phyloP scores from a whole-genome alignment of 1,284 basidiomycete species.

The Apiotrichum gracile region DNA sequence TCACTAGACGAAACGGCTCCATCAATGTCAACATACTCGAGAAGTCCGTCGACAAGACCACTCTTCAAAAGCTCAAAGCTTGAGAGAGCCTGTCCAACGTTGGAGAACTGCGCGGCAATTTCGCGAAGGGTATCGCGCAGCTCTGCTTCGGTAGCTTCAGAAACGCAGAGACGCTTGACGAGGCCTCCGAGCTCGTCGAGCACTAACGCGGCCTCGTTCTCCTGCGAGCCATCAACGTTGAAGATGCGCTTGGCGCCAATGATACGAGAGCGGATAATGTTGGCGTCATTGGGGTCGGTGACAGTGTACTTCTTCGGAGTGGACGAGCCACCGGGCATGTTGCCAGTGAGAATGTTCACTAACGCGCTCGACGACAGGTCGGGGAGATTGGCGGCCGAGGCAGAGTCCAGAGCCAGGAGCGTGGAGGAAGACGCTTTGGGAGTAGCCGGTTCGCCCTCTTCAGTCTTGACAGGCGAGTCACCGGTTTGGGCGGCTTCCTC shows the following conservation, averaged over 20 bases:
- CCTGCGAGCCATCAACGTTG: constrained; percentile 54
- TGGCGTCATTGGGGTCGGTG: constrained; percentile 73
- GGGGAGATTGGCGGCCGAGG: constrained; percentile 10
- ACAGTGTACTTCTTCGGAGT: constrained; percentile 48
- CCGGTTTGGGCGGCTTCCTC: constrained; percentile 15
- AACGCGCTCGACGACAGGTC: constrained; percentile 18
- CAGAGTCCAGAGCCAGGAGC: constrained; percentile 17
- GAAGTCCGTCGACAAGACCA: constrained; percentile 80
- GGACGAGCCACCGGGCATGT: constrained; percentile 28
- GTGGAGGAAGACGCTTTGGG: background rate
- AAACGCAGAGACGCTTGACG: constrained; percentile 58
- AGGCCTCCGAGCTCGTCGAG: constrained; percentile 55
- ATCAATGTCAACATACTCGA: constrained; percentile 71
- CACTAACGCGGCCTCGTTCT: constrained; percentile 58
- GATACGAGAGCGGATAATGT: constrained; percentile 79
- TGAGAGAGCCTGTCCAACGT: constrained; percentile 66
- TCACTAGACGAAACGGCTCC: constrained; percentile 47
- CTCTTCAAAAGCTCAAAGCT: constrained; percentile 94
- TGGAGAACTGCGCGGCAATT: constrained; percentile 72
- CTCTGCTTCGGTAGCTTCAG: constrained; percentile 55
- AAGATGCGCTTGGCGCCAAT: constrained; percentile 65
- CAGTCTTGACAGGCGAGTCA: constrained; percentile 1
- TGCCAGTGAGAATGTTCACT: constrained; percentile 39
- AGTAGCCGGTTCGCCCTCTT: background rate
- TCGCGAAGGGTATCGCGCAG: constrained; percentile 61